phyloP scores from a whole-genome alignment of 495 filamentous ascomycete species.

The Aspergillus baeticus region DNA sequence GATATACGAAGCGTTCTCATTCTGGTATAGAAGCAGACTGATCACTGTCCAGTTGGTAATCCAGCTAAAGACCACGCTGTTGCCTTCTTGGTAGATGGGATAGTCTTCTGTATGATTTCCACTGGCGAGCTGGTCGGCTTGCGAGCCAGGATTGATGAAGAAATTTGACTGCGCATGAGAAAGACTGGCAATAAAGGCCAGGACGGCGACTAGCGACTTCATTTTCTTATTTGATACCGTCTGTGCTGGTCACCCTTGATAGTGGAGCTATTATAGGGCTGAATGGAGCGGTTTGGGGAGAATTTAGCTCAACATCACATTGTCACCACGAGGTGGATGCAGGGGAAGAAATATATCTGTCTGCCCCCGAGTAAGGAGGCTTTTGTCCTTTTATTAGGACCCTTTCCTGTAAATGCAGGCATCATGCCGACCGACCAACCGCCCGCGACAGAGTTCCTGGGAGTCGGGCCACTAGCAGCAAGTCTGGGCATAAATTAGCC shows the following conservation, averaged over 20 bases:
- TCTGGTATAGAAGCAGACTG: conserved; percentile 14
- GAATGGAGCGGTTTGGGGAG: no score
- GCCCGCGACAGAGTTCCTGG: no score
- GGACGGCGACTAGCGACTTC: not conserved
- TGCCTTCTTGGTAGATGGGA: conserved; percentile 6
- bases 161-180: conserved; percentile 6
- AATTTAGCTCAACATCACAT: not conserved
- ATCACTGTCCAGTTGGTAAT: conserved; percentile 10
- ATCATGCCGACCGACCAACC: not conserved
- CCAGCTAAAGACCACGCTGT: not conserved
- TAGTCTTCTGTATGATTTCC: conserved; percentile 13
- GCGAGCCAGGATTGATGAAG: conserved; percentile 13
- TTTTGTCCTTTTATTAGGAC: not conserved
- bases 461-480: no score
- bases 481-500: no score
- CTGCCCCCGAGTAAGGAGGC: not conserved
- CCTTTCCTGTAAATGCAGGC: not conserved
- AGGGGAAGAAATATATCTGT: not conserved
- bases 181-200: not conserved
- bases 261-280: not conserved
- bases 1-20: conserved; percentile 11
- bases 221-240: conserved; percentile 1
- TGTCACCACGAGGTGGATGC: not conserved
- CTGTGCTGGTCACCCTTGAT: not conserved
- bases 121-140: conserved; percentile 7